These are phyloP conservation scores for Mycena pura DNA, from an alignment of 768 basidiomycete species.

Conservation along the genomic window DNA sequence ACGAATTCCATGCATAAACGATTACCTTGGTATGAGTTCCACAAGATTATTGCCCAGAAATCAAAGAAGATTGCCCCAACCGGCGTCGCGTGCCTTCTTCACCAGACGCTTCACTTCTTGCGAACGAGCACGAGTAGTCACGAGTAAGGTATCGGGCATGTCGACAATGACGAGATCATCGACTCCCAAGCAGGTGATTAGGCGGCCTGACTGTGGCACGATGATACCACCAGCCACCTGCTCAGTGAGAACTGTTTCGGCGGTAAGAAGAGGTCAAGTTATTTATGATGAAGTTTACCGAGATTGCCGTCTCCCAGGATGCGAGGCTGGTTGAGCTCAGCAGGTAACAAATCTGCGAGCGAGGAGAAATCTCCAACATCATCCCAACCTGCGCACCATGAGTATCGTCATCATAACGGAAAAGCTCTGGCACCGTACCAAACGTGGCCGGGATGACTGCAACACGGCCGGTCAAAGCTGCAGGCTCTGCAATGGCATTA, in stretches of 20 bases:
- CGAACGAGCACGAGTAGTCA: conserved; percentile 87
- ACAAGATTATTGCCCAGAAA: too few relatives aligned
- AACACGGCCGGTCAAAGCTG: conserved; percentile 77
- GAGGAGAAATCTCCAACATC: conserved; percentile 93
- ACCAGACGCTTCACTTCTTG: conserved; percentile 90
- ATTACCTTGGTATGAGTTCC: too few relatives aligned
- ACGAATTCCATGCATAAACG: too few relatives aligned
- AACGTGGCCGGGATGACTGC: conserved; percentile 92
- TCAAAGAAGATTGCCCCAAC: conserved; percentile 75
- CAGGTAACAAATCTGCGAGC: conserved; percentile 82
- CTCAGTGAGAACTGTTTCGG: conserved; percentile 76
- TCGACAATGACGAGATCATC: conserved; percentile 92
- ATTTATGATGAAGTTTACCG: conserved; percentile 51
- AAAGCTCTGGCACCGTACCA: conserved; percentile 52
- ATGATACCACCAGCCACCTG: conserved; percentile 92
- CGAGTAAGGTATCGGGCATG: conserved; percentile 88
- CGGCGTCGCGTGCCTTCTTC: conserved; percentile 78
- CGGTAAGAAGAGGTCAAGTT: conserved; percentile 4
- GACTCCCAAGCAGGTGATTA: conserved; percentile 83
- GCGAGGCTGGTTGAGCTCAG: conserved; percentile 85
- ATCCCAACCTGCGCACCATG: conserved; percentile 73
- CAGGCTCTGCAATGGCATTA: conserved; percentile 88
- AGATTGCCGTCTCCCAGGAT: conserved; percentile 78
- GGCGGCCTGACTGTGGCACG: conserved; percentile 83
- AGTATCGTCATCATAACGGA: neutral